These are phyloP conservation scores for Coffea humblotiana DNA, from an alignment of 305 asterid species.

Conservation along the genomic window DNA sequence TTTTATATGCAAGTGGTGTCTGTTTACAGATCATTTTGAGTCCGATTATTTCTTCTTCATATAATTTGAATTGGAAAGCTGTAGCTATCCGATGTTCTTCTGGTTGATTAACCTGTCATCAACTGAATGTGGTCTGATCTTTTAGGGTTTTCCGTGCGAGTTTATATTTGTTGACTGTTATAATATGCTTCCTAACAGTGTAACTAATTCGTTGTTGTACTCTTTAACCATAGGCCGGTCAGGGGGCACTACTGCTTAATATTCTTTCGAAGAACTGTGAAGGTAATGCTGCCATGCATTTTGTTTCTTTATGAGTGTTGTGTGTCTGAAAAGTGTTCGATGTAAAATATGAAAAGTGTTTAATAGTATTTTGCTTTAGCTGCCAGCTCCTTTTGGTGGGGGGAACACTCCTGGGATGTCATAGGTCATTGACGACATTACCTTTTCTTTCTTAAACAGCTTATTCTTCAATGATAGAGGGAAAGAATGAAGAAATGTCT, in stretches of 20 bases:
- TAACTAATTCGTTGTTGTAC: constrained; percentile 8
- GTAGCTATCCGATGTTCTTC: not conserved
- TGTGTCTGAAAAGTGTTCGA: not conserved
- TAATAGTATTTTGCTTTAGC: not conserved
- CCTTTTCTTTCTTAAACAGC: constrained; percentile 53
- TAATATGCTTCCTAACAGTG: not conserved
- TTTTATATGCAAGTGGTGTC: constrained; percentile 16
- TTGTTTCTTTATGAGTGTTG: constrained; percentile 15
- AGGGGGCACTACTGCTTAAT: constrained; percentile 75
- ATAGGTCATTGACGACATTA: not conserved
- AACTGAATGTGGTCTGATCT: not conserved
- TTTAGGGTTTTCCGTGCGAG: not conserved
- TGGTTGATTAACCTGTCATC: not conserved
- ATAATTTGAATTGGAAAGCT: not conserved
- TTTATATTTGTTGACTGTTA: not conserved
- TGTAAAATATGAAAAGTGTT: not conserved
- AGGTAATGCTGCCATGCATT: constrained; percentile 41
- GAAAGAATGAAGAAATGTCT: constrained; percentile 88
- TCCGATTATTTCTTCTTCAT: not conserved
- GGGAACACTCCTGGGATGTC: not conserved
- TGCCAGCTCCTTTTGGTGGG: not conserved
- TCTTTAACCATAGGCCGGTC: constrained; percentile 62
- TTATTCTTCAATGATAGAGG: constrained; percentile 93
- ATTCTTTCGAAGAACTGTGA: constrained; percentile 84
- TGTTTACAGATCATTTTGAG: not conserved